A percentile compares a stretch with the other conserved stretches of the same genome.
These are phyloP conservation scores for Nidula niveotomentosa DNA, from an alignment of 1,284 basidiomycete species.

Conservation along the genomic window DNA sequence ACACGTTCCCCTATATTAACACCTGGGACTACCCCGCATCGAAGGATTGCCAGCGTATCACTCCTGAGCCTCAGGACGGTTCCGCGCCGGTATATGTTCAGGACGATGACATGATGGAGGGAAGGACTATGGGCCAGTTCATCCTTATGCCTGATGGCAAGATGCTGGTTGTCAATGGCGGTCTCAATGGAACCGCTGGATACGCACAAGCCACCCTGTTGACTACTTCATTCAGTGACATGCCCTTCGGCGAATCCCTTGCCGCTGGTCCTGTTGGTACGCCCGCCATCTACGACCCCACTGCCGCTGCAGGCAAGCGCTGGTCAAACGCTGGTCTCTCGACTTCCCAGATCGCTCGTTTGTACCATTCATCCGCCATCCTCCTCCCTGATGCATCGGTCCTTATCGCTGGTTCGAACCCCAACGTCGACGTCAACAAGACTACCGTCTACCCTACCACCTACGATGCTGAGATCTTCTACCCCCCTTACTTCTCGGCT, in stretches of 20 bases:
- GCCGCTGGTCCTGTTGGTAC: constrained; percentile 66
- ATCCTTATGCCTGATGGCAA: constrained; percentile 78
- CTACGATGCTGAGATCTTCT: constrained; percentile 87
- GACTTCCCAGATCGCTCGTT: constrained; percentile 64
- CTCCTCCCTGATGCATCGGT: constrained; percentile 88
- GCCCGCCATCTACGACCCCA: constrained; percentile 79
- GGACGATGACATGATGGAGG: constrained; percentile 76
- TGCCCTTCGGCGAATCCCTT: constrained; percentile 67
- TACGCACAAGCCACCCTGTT: constrained; percentile 56
- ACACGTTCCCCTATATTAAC: constrained; percentile 64
- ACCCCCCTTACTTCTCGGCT: constrained; percentile 81
- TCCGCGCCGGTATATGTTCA: constrained; percentile 53
- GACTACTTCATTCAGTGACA: constrained; percentile 40
- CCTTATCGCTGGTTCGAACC: constrained; percentile 90
- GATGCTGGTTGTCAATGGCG: constrained; percentile 79
- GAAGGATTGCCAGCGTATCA: constrained; percentile 70
- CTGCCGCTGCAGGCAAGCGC: constrained; percentile 57
- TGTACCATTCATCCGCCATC: constrained; percentile 91
- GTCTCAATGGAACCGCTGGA: constrained; percentile 73
- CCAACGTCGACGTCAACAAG: constrained; percentile 83
- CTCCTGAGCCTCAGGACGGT: constrained; percentile 75
- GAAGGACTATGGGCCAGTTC: constrained; percentile 87
- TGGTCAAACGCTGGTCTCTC: constrained; percentile 74
- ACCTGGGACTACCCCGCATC: constrained; percentile 68
- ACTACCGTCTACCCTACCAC: constrained; percentile 79